Percentiles rank a stretch among this genome's conserved stretches.
Evolutionary conservation across 1,284 basidiomycete genomes (phyloP).

Genomic region (Singerocomus inundabilis): DNA sequence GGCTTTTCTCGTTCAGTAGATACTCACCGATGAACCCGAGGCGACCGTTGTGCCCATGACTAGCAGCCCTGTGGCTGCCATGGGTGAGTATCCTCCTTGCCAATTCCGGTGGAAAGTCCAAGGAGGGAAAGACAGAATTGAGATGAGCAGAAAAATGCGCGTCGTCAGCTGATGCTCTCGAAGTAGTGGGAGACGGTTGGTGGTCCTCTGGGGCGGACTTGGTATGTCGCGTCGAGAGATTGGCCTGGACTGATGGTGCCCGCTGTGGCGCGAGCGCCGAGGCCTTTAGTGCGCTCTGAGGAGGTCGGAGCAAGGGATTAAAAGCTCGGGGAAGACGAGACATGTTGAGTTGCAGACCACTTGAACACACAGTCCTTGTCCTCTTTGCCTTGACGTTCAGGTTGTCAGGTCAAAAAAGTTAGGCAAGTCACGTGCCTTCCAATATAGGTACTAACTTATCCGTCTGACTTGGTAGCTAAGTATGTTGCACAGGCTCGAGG

Average conservation of each 20-base stretch:
- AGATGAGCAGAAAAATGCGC: slow-evolving; percentile 51
- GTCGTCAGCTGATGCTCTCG: slow-evolving; percentile 1
- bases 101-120: slow-evolving; percentile 67
- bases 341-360: slow-evolving; percentile 13
- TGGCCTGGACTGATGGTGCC: slow-evolving; percentile 3
- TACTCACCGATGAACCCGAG: slow-evolving; percentile 66
- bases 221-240: slow-evolving; percentile 17
- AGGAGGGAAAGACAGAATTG: slow-evolving; percentile 57
- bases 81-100: slow-evolving; percentile 74
- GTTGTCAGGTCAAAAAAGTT: slow-evolving; percentile 13
- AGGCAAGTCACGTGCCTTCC: slow-evolving; percentile 20
- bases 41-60: slow-evolving; percentile 66
- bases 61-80: slow-evolving; percentile 62
- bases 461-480: neutral
- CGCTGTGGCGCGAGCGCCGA: slow-evolving; percentile 15
- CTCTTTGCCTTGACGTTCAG: too few relatives aligned
- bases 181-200: neutral
- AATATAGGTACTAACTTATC: neutral
- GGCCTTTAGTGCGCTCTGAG: slow-evolving; percentile 10
- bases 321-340: slow-evolving; percentile 20
- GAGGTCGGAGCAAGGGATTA: slow-evolving; percentile 8
- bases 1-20: neutral
- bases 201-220: slow-evolving; percentile 1
- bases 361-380: neutral
- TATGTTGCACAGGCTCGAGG: neutral